A percentile compares a stretch with the other conserved stretches of the same genome.
Evolutionary conservation across 2,329 filamentous ascomycete genomes (phyloP).

Genomic region (Aspergillus sp.): DNA sequence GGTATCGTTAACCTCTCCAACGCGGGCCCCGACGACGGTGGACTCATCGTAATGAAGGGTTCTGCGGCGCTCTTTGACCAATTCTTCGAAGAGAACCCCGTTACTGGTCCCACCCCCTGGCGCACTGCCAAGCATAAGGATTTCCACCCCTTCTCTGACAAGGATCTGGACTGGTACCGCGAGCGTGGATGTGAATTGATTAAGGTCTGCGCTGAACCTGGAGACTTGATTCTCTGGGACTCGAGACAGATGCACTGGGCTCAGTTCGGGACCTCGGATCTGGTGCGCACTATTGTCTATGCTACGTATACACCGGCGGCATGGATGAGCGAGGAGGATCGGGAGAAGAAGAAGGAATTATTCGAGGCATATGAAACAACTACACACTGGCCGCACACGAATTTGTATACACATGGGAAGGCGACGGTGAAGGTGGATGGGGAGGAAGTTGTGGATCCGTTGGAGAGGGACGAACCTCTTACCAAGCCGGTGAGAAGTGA

Average conservation of each 20-base stretch:
- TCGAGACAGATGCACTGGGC: conserved; percentile 9
- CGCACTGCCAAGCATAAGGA: conserved; percentile 7
- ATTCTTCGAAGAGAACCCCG: conserved; percentile 2
- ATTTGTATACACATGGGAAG: conserved; percentile 2
- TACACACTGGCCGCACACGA: conserved; percentile 5
- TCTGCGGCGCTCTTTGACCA: neutral
- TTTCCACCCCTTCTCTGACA: conserved; percentile 4
- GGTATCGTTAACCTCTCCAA: neutral
- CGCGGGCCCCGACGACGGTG: neutral
- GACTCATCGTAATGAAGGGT: neutral
- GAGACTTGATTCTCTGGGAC: conserved; percentile 6
- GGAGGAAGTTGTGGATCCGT: neutral
- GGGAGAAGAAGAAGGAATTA: neutral
- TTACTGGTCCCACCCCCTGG: conserved; percentile 5
- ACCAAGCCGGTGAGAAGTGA: conserved; percentile 4
- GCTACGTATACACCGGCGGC: conserved; percentile 1
- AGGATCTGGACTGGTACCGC: neutral
- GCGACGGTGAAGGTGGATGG: conserved; percentile 1
- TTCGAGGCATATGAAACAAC: conserved; percentile 1
- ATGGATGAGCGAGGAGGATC: conserved; percentile 5
- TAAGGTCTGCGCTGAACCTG: conserved; percentile 3
- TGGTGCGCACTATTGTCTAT: conserved; percentile 5
- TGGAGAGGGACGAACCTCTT: conserved; percentile 7
- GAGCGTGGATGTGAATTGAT: conserved; percentile 3
- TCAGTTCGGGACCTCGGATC: conserved; percentile 1